Evolutionary conservation across 2,329 filamentous ascomycete species (phyloP).

Genomic region (Penicillium sp.): DNA sequence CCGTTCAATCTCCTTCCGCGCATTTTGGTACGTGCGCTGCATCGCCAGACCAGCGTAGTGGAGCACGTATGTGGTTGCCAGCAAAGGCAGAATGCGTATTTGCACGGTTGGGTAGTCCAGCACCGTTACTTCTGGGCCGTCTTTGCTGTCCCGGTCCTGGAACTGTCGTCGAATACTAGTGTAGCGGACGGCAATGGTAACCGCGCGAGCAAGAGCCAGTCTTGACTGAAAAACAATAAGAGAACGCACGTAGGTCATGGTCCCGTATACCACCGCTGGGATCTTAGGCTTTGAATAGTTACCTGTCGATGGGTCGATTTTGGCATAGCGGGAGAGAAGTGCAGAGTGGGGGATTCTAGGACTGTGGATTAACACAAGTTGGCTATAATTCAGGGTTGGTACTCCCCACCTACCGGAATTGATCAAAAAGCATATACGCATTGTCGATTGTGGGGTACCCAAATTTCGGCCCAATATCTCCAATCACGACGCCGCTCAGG

Average conservation of each 20-base stretch:
- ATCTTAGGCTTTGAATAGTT: slow-evolving; percentile 47
- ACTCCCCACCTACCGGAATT: too few species aligned
- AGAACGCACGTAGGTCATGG: slow-evolving; percentile 50
- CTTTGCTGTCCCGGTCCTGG: slow-evolving; percentile 50
- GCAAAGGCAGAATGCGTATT: slow-evolving; percentile 53
- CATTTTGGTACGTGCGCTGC: slow-evolving; percentile 48
- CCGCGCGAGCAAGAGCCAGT: slow-evolving; percentile 53
- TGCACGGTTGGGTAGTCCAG: slow-evolving; percentile 57
- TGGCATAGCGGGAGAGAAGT: slow-evolving; percentile 51
- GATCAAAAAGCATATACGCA: too few species aligned
- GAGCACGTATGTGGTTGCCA: slow-evolving; percentile 55
- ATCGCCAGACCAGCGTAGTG: slow-evolving; percentile 48
- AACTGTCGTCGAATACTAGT: slow-evolving; percentile 52
- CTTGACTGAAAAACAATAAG: slow-evolving; percentile 47
- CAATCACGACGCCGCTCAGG: slow-evolving; percentile 50
- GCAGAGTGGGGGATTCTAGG: slow-evolving; percentile 48
- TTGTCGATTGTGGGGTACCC: slow-evolving; percentile 31
- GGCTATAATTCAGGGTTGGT: too few species aligned
- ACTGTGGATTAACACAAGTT: too few species aligned
- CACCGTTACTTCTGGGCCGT: slow-evolving; percentile 48
- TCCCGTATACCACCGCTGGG: slow-evolving; percentile 52
- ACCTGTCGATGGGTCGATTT: slow-evolving; percentile 48
- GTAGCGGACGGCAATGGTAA: slow-evolving; percentile 55
- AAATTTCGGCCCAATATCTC: slow-evolving; percentile 57
- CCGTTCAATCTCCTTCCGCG: slow-evolving; percentile 46